Base-by-base conservation (phyloP, 2,329 filamentous ascomycete species). In the Botrytis porri region DNA sequence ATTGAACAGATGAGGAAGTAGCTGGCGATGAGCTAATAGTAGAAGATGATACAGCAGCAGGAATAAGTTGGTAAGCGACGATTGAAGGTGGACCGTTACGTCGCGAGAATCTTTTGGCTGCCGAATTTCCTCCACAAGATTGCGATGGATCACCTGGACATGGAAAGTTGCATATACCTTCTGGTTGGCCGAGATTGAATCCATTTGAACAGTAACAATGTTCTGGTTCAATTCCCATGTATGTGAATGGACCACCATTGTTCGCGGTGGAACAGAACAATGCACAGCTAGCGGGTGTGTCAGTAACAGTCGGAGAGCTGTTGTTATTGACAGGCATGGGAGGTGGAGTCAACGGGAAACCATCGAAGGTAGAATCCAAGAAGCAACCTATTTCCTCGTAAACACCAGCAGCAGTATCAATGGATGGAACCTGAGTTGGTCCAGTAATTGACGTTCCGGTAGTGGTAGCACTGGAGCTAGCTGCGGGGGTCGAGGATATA, bases 151-250 rank as follows among this genome's bases (percentile, higher is more conserved):
- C 43, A 12, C 37, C 69, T 57, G 69, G 45, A 29, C 69, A 71
- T 54, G 45, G 60, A 3, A 54, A 71, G 45, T 71, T 35, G 18
- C 69, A 71, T 59, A 18, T 20, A n/a, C 61, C 51, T 10, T 57
- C 45, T 25, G 25, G 5, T 57, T 65, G 43, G 18, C 37, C 70
- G 10, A 65, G n/a, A 41, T 65, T 29, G 25, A 65, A 54, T 51
- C 32, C 45, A 54, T 71, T n/a, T 32, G 70, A 65, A 57, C 70
- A 71, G 41, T 61, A 71, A 43, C 70, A 71, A 18, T 57, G 70
- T 1, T 37, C 61, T 35, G 70, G 70, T 10, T 71, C 60, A 29
- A 71, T 57, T 14, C 62, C 43, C 32, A 64, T 64, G 37, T 43
- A 71, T 25, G 29, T n/a, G 4, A 65, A 71, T 43, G 51, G 8